Conservation (phyloP, 2,329 filamentous ascomycete genomes). For the Fusarium napiforme region DNA sequence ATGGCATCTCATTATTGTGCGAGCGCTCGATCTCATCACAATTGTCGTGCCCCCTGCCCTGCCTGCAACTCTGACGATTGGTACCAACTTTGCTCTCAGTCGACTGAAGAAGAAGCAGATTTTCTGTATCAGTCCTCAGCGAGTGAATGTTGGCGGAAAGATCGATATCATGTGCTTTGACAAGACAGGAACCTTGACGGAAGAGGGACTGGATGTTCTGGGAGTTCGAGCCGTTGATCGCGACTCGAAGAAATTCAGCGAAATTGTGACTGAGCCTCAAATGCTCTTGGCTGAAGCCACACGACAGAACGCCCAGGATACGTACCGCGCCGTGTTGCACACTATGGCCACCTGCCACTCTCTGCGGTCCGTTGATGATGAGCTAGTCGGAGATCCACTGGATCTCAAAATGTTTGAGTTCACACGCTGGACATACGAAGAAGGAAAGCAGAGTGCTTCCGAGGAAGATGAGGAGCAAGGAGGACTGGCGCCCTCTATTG, state of each 20-base stretch:
- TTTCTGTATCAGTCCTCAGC: slow-evolving; percentile 96
- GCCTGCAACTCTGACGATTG: slow-evolving; percentile 94
- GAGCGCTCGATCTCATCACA: slow-evolving; percentile 94
- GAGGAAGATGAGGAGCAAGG: slow-evolving; percentile 79
- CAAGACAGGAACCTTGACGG: slow-evolving; percentile 97
- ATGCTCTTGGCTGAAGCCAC: slow-evolving; percentile 63
- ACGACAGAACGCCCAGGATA: slow-evolving; percentile 46
- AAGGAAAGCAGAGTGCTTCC: slow-evolving; percentile 76
- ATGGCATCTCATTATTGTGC: slow-evolving; percentile 91
- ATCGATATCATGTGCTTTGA: slow-evolving; percentile 97
- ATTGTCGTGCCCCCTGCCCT: slow-evolving; percentile 96
- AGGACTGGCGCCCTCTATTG: slow-evolving; percentile 86
- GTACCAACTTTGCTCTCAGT: slow-evolving; percentile 91
- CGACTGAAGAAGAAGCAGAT: slow-evolving; percentile 90
- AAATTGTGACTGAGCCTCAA: slow-evolving; percentile 75
- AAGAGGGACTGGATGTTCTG: slow-evolving; percentile 93
- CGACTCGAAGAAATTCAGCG: slow-evolving; percentile 73
- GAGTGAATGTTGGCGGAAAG: slow-evolving; percentile 96
- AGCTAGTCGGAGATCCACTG: slow-evolving; percentile 91
- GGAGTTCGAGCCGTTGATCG: slow-evolving; percentile 83
- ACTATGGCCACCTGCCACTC: slow-evolving; percentile 99
- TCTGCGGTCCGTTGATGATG: slow-evolving; percentile 84
- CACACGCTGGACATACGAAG: slow-evolving; percentile 90
- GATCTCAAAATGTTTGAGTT: slow-evolving; percentile 99
- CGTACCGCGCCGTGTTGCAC: slow-evolving; percentile 75